Evolutionary conservation across 768 basidiomycete genomes (phyloP).

Genomic region (Rossbeevera mucosa): DNA sequence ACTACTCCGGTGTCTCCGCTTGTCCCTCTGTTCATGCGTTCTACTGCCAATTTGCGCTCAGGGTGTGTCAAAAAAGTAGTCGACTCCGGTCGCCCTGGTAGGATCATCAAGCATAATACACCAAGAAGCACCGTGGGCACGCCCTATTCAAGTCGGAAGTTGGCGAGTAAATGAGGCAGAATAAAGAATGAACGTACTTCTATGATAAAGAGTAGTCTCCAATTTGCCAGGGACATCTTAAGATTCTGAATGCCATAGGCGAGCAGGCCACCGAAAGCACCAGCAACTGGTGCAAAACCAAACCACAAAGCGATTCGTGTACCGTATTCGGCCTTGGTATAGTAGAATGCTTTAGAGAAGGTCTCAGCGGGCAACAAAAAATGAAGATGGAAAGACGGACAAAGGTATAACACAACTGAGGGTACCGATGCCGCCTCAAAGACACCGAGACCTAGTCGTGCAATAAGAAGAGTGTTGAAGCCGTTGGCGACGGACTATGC

Average conservation of each 20-base stretch:
- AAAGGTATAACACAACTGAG: slow-evolving; percentile 29
- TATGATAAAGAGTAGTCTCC: slow-evolving; percentile 35
- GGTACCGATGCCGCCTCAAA: slow-evolving; percentile 35
- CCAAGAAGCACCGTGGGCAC: slow-evolving; percentile 42
- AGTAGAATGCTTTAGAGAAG: slow-evolving; percentile 39
- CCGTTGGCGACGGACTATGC: slow-evolving; percentile 23
- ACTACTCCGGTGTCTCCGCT: slow-evolving; percentile 40
- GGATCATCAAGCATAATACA: slow-evolving; percentile 22
- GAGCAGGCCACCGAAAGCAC: slow-evolving; percentile 55
- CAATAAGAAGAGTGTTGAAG: slow-evolving; percentile 26
- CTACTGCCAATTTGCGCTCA: slow-evolving; percentile 31
- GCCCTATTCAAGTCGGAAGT: slow-evolving; percentile 46
- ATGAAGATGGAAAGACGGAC: slow-evolving; percentile 8
- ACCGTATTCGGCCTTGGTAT: slow-evolving; percentile 45
- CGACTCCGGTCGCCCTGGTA: slow-evolving; percentile 32
- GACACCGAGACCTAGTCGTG: slow-evolving; percentile 30
- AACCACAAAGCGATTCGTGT: slow-evolving; percentile 48
- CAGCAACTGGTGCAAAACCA: slow-evolving; percentile 50
- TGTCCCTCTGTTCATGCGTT: slow-evolving; percentile 38
- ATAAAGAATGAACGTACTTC: slow-evolving; percentile 12
- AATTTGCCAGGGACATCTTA: slow-evolving; percentile 35
- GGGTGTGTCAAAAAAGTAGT: slow-evolving; percentile 29
- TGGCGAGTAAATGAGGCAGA: background rate
- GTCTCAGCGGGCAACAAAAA: slow-evolving; percentile 25
- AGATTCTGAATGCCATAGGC: slow-evolving; percentile 48